Evolutionary conservation across 1,139 yeast species (phyloP).

Genomic region (Geotrichum reessii): DNA sequence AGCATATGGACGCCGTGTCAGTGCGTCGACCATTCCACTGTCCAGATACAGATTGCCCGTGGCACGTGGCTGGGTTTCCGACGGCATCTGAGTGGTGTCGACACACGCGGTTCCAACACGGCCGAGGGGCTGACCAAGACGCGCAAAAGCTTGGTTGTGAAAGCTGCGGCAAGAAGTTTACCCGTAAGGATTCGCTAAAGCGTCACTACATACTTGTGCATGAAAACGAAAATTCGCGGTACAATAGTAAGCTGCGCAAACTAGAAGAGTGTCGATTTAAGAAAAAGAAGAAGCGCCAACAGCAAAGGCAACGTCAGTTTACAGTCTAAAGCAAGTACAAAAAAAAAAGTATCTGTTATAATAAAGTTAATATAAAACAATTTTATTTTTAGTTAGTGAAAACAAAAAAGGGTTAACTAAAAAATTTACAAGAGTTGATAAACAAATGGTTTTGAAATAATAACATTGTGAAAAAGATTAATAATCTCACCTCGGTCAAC

Average conservation of each 20-base stretch:
- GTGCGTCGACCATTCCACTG: slow-evolving; percentile 46
- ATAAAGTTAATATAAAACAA: no score
- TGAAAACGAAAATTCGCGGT: slow-evolving; percentile 12
- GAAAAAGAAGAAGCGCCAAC: background rate
- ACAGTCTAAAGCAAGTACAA: no score
- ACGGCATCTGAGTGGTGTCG: slow-evolving; percentile 57
- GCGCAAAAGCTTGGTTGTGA: slow-evolving; percentile 22
- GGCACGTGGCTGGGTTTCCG: slow-evolving; percentile 56
- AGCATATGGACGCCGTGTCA: slow-evolving; percentile 44
- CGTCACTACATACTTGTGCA: slow-evolving; percentile 13
- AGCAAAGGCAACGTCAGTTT: background rate
- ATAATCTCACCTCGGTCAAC: no score
- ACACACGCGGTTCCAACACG: slow-evolving; percentile 56
- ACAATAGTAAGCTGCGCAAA: slow-evolving; percentile 8
- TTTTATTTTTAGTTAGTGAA: no score
- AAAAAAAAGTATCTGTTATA: no score
- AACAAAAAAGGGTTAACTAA: no score
- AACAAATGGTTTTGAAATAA: no score
- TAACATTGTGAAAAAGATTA: no score
- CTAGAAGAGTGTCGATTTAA: slow-evolving; percentile 1
- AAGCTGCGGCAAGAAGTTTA: slow-evolving; percentile 50
- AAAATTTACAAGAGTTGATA: no score
- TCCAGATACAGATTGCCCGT: slow-evolving; percentile 54
- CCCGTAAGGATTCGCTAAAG: slow-evolving; percentile 38
- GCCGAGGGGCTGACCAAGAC: background rate